Evolutionary conservation across 805 yeast genomes (phyloP).

Genomic region (Ascoidea tarda): DNA sequence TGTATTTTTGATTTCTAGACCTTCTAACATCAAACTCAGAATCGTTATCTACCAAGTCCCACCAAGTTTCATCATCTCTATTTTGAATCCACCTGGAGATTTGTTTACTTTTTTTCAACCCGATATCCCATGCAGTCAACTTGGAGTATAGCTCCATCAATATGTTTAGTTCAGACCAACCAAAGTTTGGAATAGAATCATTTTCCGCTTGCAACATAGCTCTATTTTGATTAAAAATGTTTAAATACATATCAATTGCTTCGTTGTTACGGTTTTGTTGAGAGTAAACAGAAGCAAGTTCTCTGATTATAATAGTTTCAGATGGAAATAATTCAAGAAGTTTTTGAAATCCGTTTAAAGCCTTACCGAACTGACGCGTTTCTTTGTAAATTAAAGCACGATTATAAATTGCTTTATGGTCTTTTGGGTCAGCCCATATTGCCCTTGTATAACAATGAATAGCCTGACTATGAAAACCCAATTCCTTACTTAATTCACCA

Average conservation of each 20-base stretch:
- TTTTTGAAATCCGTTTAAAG: slow-evolving; percentile 57
- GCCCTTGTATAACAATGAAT: slow-evolving; percentile 65
- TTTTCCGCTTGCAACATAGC: slow-evolving; percentile 14
- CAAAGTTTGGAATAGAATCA: slow-evolving; percentile 39
- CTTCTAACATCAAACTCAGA: slow-evolving; percentile 53
- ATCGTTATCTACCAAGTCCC: slow-evolving; percentile 33
- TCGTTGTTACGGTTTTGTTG: slow-evolving; percentile 46
- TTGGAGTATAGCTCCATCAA: slow-evolving; percentile 67
- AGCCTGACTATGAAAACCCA: slow-evolving; percentile 65
- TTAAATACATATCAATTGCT: slow-evolving; percentile 59
- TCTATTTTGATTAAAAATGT: slow-evolving; percentile 42
- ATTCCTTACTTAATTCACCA: slow-evolving; percentile 48
- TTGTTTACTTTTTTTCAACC: slow-evolving; percentile 48
- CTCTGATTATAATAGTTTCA: slow-evolving; percentile 45
- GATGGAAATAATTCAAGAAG: slow-evolving; percentile 42
- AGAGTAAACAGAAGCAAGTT: slow-evolving; percentile 38
- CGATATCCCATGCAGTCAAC: slow-evolving; percentile 48
- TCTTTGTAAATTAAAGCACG: slow-evolving; percentile 57
- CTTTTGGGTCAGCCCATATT: slow-evolving; percentile 30
- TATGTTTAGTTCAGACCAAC: slow-evolving; percentile 82
- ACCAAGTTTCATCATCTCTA: slow-evolving; percentile 38
- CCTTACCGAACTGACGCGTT: slow-evolving; percentile 52
- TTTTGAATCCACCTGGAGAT: slow-evolving; percentile 76
- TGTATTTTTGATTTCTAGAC: slow-evolving; percentile 28
- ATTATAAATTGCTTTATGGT: slow-evolving; percentile 42